Evolutionary conservation across 176 grass and related monocot species (phyloP).

Genomic region (Ananas comosus): DNA sequence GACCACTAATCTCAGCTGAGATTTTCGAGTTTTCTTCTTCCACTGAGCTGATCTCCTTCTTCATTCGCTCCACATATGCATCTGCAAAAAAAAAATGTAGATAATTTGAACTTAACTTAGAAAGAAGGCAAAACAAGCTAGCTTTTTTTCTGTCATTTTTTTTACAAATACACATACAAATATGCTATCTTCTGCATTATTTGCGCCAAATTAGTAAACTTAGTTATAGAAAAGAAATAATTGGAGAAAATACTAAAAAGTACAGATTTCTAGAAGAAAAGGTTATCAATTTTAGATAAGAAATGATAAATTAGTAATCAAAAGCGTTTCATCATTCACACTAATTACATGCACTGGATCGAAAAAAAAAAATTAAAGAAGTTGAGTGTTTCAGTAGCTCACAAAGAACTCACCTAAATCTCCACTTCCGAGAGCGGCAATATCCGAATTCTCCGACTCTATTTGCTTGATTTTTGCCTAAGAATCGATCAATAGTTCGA

Average conservation of each 20-base stretch:
- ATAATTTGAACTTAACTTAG: background rate
- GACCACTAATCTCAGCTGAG: slow-evolving; percentile 31
- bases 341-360: background rate
- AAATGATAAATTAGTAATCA: background rate
- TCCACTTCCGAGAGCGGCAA: background rate
- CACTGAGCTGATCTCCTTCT: slow-evolving; percentile 30
- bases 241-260: background rate
- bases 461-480: slow-evolving; percentile 28
- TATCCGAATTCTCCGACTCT: slow-evolving; percentile 23
- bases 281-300: background rate
- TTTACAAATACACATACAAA: background rate
- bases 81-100: slow-evolving; percentile 18
- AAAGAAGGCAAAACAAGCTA: background rate
- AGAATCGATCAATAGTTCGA: background rate
- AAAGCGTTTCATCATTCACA: background rate
- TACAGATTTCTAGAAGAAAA: background rate
- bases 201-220: background rate
- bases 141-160: background rate
- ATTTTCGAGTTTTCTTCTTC: slow-evolving; percentile 38
- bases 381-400: background rate
- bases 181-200: background rate
- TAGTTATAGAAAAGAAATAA: background rate
- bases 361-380: background rate
- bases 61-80: slow-evolving; percentile 39
- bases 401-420: slow-evolving; percentile 35